Base-by-base conservation (phyloP, 1,139 yeast species). In the Waltiozyma sp. region DNA sequence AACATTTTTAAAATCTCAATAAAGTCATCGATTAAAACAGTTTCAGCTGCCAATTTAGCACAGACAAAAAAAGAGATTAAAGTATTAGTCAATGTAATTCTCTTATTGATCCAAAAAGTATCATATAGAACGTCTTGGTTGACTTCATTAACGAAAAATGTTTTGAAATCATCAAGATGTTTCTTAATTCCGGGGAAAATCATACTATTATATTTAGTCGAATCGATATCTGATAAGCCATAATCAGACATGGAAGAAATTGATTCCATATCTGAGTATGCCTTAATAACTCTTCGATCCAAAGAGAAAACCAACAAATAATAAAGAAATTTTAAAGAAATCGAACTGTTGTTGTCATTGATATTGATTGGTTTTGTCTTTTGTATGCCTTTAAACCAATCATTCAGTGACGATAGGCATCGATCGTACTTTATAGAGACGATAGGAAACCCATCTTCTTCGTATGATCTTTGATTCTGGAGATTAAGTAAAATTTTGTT, bases 21-120 rank as follows among this genome's bases (percentile, higher is more conserved):
- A 15, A 31, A 31, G 11, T 31, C 18, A 31, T 15, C n/a, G 18
- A 31, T 31, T 5, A 14, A n/a, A n/a, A 3, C 18, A n/a, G 16
- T 13, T 3, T 31, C 34, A 13, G 14, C 11, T 21, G 44, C 47
- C 37, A 16, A 28, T 24, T 39, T 39, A 37, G 24, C 21, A 13
- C n/a, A 18, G 11, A 35, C 18, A 35, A 35, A 19, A n/a, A 18
- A 35, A 4, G n/a, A 18, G 8, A 35, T 35, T 4, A 35, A 7
- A 9, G 24, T 19, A 18, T 18, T 18, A 11, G 37, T 35, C 10
- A 35, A 4, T 5, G 18, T 14, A 15, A 18, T 19, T 11, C 24
- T 35, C 15, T 18, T 35, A 18, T 35, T 35, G 7, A 35, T 35
- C 37, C 37, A 35, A 10, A 35, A 35, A 8, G 10, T 13, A 11